Percentiles rank a stretch among this genome's conserved stretches.
Evolutionary conservation across 2,329 filamentous ascomycete species (phyloP).

Genomic region (Exophiala sideris): DNA sequence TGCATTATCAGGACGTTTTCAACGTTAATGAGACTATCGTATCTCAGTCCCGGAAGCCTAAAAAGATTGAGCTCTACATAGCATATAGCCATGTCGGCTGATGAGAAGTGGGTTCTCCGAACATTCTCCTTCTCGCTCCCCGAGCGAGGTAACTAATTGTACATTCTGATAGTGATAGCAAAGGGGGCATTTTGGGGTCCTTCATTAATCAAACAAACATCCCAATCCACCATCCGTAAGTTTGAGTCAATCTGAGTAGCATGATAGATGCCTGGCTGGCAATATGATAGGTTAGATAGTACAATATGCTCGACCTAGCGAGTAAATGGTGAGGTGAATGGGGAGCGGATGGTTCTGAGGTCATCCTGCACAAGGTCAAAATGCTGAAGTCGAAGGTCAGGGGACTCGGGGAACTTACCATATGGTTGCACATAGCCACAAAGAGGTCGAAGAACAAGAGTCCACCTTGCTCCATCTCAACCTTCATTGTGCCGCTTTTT

Average conservation of each 20-base stretch:
- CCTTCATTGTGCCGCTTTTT: slow-evolving; percentile 90
- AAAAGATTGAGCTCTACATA: slow-evolving; percentile 4
- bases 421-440: slow-evolving; percentile 87
- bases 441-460: slow-evolving; percentile 92
- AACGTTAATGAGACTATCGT: background rate
- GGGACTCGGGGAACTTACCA: slow-evolving; percentile 54
- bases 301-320: slow-evolving; percentile 14
- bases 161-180: background rate
- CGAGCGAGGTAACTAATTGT: background rate
- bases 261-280: slow-evolving; percentile 7
- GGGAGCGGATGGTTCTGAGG: slow-evolving; percentile 27
- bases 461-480: slow-evolving; percentile 86
- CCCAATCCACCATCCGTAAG: background rate
- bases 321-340: slow-evolving; percentile 26
- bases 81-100: background rate
- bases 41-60: background rate
- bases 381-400: slow-evolving; percentile 37
- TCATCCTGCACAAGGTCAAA: slow-evolving; percentile 27
- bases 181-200: background rate
- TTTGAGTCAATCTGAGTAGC: background rate
- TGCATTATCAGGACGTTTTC: background rate
- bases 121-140: background rate
- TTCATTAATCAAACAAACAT: background rate
- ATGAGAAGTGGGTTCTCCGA: background rate
- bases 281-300: slow-evolving; percentile 11